A percentile compares a stretch with the other conserved stretches of the same genome.
These are phyloP conservation scores for Podospora anserina DNA, from an alignment of 495 filamentous ascomycete genomes.

Conservation along the genomic window DNA sequence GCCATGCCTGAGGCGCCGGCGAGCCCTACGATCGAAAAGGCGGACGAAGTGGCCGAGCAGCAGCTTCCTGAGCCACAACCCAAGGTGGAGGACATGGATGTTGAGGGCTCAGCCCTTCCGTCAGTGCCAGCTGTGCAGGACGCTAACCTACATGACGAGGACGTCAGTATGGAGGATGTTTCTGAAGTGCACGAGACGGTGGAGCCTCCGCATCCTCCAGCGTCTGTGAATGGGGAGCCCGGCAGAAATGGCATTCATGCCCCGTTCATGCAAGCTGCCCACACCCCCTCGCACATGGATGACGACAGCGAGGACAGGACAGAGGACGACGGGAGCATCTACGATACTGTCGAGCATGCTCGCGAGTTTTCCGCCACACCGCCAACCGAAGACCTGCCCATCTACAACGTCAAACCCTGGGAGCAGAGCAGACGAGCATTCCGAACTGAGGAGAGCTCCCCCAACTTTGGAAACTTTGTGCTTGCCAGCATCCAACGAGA, in stretches of 20 bases:
- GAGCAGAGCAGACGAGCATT: conserved; percentile 38
- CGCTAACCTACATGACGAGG: conserved; percentile 24
- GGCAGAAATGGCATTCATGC: conserved; percentile 16
- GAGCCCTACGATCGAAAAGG: conserved; percentile 29
- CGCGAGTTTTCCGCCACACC: conserved; percentile 49
- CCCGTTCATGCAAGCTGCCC: conserved; percentile 18
- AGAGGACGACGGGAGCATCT: conserved; percentile 59
- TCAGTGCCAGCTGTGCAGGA: conserved; percentile 31
- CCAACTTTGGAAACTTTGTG: conserved; percentile 36
- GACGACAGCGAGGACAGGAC: conserved; percentile 54
- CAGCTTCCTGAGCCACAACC: conserved; percentile 28
- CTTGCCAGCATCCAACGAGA: conserved; percentile 29
- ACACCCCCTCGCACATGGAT: conserved; percentile 22
- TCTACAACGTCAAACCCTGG: conserved; percentile 43
- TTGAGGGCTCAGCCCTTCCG: conserved; percentile 30
- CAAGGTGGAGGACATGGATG: conserved; percentile 44
- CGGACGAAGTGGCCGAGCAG: conserved; percentile 23
- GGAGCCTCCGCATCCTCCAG: conserved; percentile 48
- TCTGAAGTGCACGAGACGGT: conserved; percentile 40
- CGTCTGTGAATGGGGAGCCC: conserved; percentile 20
- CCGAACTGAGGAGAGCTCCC: conserved; percentile 29
- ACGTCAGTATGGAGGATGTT: conserved; percentile 46
- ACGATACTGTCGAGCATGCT: conserved; percentile 48
- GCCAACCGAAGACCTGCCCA: conserved; percentile 45
- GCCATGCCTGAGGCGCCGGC: conserved; percentile 28